Conservation (phyloP, 23 red algal genomes). For the Cyanidioschyzon merolae region DNA sequence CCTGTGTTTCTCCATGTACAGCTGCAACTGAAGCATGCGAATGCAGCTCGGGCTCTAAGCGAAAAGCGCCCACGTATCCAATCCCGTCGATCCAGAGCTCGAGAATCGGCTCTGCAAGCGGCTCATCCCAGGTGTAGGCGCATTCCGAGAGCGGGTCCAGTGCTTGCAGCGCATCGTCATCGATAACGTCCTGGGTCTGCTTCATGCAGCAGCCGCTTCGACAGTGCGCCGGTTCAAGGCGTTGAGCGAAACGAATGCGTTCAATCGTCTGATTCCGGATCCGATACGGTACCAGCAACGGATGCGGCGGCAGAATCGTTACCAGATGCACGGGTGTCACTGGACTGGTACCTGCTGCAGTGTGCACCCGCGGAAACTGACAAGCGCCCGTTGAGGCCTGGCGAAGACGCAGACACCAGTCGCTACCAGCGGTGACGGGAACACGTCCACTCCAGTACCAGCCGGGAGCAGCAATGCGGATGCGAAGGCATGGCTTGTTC, state of each 20-base stretch:
- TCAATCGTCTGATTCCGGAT: constrained; percentile 2
- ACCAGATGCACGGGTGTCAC: background rate
- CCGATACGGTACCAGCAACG: constrained; percentile 9
- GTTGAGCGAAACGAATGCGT: background rate
- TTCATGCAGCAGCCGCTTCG: background rate
- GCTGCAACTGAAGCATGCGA: too few species aligned
- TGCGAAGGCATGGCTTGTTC: background rate
- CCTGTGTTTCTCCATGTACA: too few species aligned
- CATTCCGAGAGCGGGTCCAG: constrained; percentile 8
- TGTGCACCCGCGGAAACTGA: background rate
- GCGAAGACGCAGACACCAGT: background rate
- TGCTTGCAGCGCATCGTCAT: background rate
- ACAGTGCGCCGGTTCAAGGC: background rate
- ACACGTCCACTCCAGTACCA: constrained; percentile 1
- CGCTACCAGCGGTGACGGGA: background rate
- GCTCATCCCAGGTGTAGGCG: constrained; percentile 3
- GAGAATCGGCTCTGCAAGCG: background rate
- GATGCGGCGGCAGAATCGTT: constrained; percentile 6
- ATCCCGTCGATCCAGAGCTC: constrained; percentile 2
- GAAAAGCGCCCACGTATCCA: constrained; percentile 6
- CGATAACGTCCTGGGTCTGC: background rate
- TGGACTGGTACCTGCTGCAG: background rate
- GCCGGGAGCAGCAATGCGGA: background rate
- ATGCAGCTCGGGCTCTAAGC: background rate
- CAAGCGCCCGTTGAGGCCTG: background rate